Conservation (phyloP, 371 early-diverging fungal species). For the Sporodiniella umbellata region DNA sequence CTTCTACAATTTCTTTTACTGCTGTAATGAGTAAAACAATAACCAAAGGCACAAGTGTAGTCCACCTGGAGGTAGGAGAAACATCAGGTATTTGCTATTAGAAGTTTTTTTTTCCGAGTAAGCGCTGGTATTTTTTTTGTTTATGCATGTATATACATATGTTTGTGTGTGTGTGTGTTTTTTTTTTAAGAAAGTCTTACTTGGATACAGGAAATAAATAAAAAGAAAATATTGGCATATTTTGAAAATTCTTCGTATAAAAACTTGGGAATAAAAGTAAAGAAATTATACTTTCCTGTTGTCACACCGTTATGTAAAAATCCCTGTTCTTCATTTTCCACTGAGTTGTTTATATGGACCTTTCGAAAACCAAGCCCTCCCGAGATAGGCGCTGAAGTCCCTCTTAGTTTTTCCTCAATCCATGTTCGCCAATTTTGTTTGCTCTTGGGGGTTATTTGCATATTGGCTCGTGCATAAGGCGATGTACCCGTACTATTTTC, state of each 20-base stretch:
- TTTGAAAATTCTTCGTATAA: constrained; percentile 92
- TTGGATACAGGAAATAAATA: constrained; percentile 85
- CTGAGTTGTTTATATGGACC: constrained; percentile 81
- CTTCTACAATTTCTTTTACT: constrained; percentile 96
- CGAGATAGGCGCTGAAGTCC: constrained; percentile 7
- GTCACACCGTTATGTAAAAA: constrained; percentile 80
- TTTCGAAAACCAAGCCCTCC: constrained; percentile 59
- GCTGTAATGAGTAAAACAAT: constrained; percentile 93
- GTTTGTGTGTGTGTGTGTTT: too few relatives aligned
- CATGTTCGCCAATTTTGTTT: constrained; percentile 2
- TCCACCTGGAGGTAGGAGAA: constrained; percentile 82
- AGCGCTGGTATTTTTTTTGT: too few relatives aligned
- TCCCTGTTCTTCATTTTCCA: constrained; percentile 66
- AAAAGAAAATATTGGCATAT: constrained; percentile 93
- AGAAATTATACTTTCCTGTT: constrained; percentile 86
- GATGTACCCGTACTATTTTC: constrained; percentile 5
- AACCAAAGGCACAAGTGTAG: constrained; percentile 90
- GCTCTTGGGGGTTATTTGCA: constrained; percentile 12
- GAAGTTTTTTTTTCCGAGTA: too few relatives aligned
- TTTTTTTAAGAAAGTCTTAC: too few relatives aligned
- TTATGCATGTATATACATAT: too few relatives aligned
- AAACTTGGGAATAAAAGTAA: constrained; percentile 90
- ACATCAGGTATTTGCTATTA: constrained; percentile 86
- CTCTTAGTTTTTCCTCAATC: constrained; percentile 15
- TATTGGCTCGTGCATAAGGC: constrained; percentile 23